Evolutionary conservation across 805 yeast genomes (phyloP), one percentile per base, ranked within the genome.

Genomic region (Myxozyma geophila): DNA sequence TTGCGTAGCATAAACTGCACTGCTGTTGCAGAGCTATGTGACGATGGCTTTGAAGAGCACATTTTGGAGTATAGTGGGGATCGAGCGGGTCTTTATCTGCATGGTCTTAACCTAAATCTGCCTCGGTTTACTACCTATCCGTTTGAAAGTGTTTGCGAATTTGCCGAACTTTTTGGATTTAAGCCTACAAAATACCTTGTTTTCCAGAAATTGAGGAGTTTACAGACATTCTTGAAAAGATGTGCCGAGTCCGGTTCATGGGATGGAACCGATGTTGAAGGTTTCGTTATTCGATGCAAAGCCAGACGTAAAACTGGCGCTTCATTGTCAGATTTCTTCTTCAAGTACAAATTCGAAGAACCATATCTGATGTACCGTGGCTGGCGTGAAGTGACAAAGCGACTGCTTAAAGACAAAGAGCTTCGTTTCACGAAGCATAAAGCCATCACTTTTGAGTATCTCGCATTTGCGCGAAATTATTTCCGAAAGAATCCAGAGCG

Each of bases 331-430:
- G 62, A 87, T 67, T 91, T 83, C 71, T 90, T 93, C 75, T 95
- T 92, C 84, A 95, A 95, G 76, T 95, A 80, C 78, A 95, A 95
- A 75, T 95, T 95, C 74, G 96, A 92, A 69, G 96, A 95, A 76
- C 99, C 99, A 0, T 95, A 95, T 73, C 77, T 92, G 51, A 82
- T 95, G 82, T 95, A 92, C 75, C 82, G 99, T 63, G 90, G 89
- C 70, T 85, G 96, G 84, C 82, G 99, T 68, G 98, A 95, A 71
- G 89, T 86, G 1, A 91, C 98, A 0, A 87, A 84, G 72, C 78
- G 78, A 50, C 83, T 83, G 64, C 80, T 89, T 9, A 62, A 71
- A 0, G 74, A 75, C 1, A 77, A 77, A 15, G 72, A 72, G 2
- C 67, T 67, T 39, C 73, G 71, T 35, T 76, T 84, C 60, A 75